These are phyloP conservation scores for Mangifera indica DNA, from an alignment of 345 rosid genomes.

Conservation along the genomic window DNA sequence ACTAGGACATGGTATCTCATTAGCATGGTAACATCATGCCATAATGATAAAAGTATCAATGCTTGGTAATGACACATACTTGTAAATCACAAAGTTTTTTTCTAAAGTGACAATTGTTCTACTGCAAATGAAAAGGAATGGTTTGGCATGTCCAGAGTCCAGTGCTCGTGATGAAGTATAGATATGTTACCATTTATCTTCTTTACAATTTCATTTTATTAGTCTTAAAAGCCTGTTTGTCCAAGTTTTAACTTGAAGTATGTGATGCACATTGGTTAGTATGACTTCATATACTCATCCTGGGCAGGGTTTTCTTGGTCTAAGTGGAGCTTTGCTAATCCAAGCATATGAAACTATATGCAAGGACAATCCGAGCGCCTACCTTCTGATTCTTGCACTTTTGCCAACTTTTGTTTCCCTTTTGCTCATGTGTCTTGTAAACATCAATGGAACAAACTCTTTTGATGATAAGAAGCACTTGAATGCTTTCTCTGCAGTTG, in stretches of 20 bases:
- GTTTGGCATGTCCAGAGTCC: too few species aligned
- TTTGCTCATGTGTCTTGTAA: slow-evolving; percentile 62
- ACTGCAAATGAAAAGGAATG: background rate
- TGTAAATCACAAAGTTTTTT: background rate
- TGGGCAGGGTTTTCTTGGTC: slow-evolving; percentile 84
- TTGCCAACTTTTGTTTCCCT: slow-evolving; percentile 61
- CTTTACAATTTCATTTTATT: background rate
- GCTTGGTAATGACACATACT: background rate
- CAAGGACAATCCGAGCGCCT: slow-evolving; percentile 55
- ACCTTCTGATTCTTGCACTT: slow-evolving; percentile 64
- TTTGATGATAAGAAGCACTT: slow-evolving; percentile 64
- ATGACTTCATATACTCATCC: background rate
- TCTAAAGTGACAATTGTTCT: background rate
- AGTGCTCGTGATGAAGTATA: too few species aligned
- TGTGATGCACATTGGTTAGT: background rate
- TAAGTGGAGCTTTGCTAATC: slow-evolving; percentile 80
- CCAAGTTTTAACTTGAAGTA: background rate
- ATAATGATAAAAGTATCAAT: too few species aligned
- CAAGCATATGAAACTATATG: slow-evolving; percentile 62
- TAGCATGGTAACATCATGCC: background rate
- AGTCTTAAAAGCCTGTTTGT: background rate
- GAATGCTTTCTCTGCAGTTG: slow-evolving; percentile 63
- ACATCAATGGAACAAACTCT: slow-evolving; percentile 45
- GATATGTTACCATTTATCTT: background rate
- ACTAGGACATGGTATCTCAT: too few species aligned